Evolutionary conservation across 345 rosid species (phyloP).

Genomic region (Salix purpurea): DNA sequence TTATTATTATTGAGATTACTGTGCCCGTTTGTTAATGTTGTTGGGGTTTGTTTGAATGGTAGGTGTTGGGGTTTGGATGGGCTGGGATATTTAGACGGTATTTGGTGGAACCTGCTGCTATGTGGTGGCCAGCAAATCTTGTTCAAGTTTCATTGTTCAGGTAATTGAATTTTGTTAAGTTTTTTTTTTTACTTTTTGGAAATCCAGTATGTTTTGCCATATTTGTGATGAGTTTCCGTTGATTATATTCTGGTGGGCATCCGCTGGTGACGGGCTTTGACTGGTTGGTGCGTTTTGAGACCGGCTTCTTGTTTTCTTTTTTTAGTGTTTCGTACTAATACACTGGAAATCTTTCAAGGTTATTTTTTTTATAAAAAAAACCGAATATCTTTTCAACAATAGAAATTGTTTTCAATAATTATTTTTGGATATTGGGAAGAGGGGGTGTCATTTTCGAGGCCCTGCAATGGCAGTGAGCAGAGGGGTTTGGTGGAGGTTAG

Average conservation of each 20-base stretch:
- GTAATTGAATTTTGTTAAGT: constrained; percentile 27
- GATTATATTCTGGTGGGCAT: neutral
- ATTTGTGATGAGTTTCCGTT: too few species aligned
- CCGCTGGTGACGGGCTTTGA: neutral
- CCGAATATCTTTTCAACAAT: too few species aligned
- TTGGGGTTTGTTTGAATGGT: constrained; percentile 40
- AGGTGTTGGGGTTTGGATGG: constrained; percentile 99
- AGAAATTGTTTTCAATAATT: too few species aligned
- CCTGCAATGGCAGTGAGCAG: too few species aligned
- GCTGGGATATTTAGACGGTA: constrained; percentile 88
- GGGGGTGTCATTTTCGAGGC: too few species aligned
- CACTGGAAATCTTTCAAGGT: too few species aligned
- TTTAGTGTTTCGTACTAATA: too few species aligned
- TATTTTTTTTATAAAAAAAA: too few species aligned
- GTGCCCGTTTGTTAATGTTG: too few species aligned
- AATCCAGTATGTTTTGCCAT: neutral
- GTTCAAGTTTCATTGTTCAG: constrained; percentile 96
- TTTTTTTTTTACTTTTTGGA: neutral
- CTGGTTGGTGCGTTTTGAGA: neutral
- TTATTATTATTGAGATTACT: too few species aligned
- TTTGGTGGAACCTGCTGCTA: constrained; percentile 91
- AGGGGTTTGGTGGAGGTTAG: too few species aligned
- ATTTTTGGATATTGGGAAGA: too few species aligned
- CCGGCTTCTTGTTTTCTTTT: neutral
- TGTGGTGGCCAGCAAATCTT: constrained; percentile 99